Percentiles rank a stretch among this genome's conserved stretches.
Conservation (phyloP, 345 rosid genomes). For the Erodium maritimum region DNA sequence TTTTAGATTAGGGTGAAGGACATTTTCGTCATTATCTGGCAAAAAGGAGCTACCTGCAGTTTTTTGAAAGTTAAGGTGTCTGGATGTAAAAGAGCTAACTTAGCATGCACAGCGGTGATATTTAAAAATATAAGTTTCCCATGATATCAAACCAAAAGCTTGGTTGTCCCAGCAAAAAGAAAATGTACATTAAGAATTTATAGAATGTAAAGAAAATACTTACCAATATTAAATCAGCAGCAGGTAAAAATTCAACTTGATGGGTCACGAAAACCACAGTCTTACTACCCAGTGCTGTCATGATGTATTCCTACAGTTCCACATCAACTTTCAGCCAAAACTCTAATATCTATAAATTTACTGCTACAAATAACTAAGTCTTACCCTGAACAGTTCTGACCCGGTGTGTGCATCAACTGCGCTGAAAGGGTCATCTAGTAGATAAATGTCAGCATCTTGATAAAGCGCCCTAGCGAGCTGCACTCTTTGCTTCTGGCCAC, state of each 20-base stretch:
- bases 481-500: conserved; percentile 98
- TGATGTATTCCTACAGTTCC: conserved; percentile 77
- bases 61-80: too few species aligned
- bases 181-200: background rate
- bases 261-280: conserved; percentile 95
- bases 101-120: background rate
- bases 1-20: too few species aligned
- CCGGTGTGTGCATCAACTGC: conserved; percentile 99
- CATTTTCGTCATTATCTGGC: too few species aligned
- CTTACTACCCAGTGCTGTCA: conserved; percentile 71
- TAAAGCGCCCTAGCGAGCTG: conserved; percentile 99
- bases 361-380: conserved; percentile 7
- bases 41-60: too few species aligned
- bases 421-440: conserved; percentile 98
- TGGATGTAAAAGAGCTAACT: too few species aligned
- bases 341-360: conserved; percentile 9
- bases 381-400: conserved; percentile 91
- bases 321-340: conserved; percentile 18
- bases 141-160: too few species aligned
- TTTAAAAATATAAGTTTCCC: too few species aligned
- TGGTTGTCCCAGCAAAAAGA: background rate
- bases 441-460: conserved; percentile 97
- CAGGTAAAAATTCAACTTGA: conserved; percentile 97
- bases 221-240: conserved; percentile 94
- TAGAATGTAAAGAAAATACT: conserved; percentile 8